Base-by-base conservation (phyloP, 768 basidiomycete species). In the Hemileccinum impolitum region DNA sequence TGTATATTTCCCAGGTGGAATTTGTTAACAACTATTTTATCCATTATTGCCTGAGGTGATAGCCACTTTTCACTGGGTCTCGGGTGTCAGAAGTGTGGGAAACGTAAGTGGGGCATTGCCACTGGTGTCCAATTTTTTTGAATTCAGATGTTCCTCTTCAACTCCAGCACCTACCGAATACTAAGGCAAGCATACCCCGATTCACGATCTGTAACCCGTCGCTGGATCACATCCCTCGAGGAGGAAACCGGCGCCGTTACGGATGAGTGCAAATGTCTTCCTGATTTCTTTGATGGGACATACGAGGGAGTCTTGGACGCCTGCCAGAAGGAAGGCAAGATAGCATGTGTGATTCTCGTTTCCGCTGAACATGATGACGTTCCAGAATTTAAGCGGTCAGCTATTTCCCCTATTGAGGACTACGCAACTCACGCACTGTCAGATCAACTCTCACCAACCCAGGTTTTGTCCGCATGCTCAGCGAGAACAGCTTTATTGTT, bases 291-390 rank as follows among this genome's bases (percentile, higher is more conserved):
- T 42, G 66, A 84, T 4, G 87, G 88, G 2, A 77, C 80, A 15
- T 97, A 98, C 63, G 92, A 97, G 53, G 79, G 85, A 4, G 86
- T 85, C 35, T 67, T 95, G 53, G 75, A 80, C 45, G 61, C 66
- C 34, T 88, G 90, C 51, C 81, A 91, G 62, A 79, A 74, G 43
- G 87, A 94, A 38, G 70, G 75, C 18, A 81, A 79, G 63, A 75
- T 96, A 44, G 85, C 85, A 0, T 90, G 92, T 58, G 79, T 94
- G 3, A 68, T 97, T 4, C 72, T 98, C 26, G 84, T 91, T 49
- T 92, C 88, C 58, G 83, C 84, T 32, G 94, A 96, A 62, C 94
- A 99, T 58, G 93, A 97, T 62, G 85, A 93, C 54, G 87, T 87
- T 19, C 72, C 82, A 2, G 85, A 84, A 54, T 97, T 97, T 72